Percentiles rank a stretch among this genome's conserved stretches.
These are phyloP conservation scores for Tubosaeta sp. DNA, from an alignment of 768 basidiomycete genomes.

Conservation along the genomic window DNA sequence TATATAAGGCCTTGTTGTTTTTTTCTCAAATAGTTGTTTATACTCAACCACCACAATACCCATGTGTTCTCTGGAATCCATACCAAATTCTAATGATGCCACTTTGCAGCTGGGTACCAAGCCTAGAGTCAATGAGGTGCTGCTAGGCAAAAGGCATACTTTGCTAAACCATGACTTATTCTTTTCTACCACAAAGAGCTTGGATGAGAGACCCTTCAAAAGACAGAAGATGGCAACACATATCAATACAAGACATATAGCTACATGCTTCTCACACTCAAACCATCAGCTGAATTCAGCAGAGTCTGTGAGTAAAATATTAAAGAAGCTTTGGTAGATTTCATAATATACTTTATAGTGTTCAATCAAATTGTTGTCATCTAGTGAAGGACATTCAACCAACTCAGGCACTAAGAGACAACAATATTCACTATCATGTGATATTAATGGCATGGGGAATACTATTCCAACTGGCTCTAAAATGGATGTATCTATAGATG, in stretches of 20 bases:
- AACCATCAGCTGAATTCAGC: neutral
- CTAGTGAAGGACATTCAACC: neutral
- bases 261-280: neutral
- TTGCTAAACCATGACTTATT: neutral
- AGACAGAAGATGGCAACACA: conserved; percentile 10
- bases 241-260: conserved; percentile 20
- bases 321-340: neutral
- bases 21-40: neutral
- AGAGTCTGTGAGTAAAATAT: conserved; percentile 3
- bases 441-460: neutral
- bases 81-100: neutral
- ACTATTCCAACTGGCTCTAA: neutral
- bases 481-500: neutral
- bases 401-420: neutral
- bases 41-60: neutral
- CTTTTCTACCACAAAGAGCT: neutral
- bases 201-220: neutral
- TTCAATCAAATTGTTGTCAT: neutral
- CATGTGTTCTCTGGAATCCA: conserved; percentile 4
- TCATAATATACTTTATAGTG: neutral
- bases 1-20: conserved; percentile 7
- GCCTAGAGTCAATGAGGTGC: neutral
- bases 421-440: neutral
- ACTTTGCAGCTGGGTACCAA: neutral
- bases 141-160: conserved; percentile 5